Conservation (phyloP, 2,329 filamentous ascomycete species). For the Calonectria naviculata region DNA sequence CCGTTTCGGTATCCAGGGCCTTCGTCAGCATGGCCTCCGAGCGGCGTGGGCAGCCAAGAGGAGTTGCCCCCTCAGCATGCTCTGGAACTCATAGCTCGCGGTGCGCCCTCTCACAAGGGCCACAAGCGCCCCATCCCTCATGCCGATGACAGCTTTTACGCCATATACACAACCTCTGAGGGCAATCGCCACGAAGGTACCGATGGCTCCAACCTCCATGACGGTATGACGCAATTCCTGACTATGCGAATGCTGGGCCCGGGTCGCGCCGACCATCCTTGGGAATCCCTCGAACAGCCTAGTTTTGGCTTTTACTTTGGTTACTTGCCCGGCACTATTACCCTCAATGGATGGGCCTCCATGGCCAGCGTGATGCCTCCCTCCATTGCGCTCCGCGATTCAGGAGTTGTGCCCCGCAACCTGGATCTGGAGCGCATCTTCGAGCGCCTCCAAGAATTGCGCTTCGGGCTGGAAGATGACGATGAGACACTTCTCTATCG, state of each 20-base stretch:
- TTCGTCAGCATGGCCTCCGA: constrained; percentile 68
- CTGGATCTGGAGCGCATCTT: constrained; percentile 69
- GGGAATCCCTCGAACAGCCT: constrained; percentile 80
- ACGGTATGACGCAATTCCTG: constrained; percentile 69
- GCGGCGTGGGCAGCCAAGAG: constrained; percentile 58
- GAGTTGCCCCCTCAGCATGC: constrained; percentile 65
- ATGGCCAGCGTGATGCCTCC: constrained; percentile 67
- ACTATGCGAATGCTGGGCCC: constrained; percentile 61
- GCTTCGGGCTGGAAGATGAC: constrained; percentile 66
- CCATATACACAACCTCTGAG: constrained; percentile 61
- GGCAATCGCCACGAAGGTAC: constrained; percentile 57
- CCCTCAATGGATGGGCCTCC: constrained; percentile 76
- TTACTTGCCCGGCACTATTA: constrained; percentile 74
- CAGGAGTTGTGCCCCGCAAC: constrained; percentile 68
- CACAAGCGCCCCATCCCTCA: constrained; percentile 66
- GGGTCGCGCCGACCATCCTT: constrained; percentile 62
- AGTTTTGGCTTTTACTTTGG: constrained; percentile 78
- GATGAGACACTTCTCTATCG: constrained; percentile 69
- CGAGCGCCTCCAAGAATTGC: constrained; percentile 68
- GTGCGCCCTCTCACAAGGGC: constrained; percentile 67
- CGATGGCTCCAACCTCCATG: constrained; percentile 62
- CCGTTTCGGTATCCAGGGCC: constrained; percentile 40
- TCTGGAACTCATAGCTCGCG: constrained; percentile 67
- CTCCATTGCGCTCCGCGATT: constrained; percentile 66
- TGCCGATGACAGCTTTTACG: constrained; percentile 65